A percentile compares a stretch with the other conserved stretches of the same genome.
Conservation (phyloP, 1,284 basidiomycete genomes). For the Abortiporus biennis region DNA sequence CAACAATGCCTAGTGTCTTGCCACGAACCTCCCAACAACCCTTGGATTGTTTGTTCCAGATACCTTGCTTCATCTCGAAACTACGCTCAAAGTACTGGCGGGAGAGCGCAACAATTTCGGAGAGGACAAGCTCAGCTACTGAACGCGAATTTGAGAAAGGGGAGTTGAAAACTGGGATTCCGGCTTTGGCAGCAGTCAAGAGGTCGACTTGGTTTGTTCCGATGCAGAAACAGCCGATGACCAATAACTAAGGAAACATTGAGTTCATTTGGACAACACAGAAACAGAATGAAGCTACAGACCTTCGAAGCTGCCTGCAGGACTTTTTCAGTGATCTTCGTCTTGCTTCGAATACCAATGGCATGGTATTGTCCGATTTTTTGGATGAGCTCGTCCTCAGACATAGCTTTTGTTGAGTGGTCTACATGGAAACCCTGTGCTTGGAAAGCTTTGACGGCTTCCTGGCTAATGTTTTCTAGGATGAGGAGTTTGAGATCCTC, state of each 20-base stretch:
- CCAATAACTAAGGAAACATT: conserved; percentile 65
- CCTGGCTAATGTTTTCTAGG: conserved; percentile 93
- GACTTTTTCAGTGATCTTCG: conserved; percentile 89
- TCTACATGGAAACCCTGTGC: conserved; percentile 92
- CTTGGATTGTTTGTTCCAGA: conserved; percentile 99
- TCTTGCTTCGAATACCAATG: conserved; percentile 96
- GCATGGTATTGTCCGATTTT: conserved; percentile 90
- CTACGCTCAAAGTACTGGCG: conserved; percentile 91
- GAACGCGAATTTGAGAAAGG: conserved; percentile 99
- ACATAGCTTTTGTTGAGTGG: conserved; percentile 82
- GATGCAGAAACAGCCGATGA: conserved; percentile 99
- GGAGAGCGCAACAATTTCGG: conserved; percentile 91
- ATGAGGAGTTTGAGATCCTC: conserved; percentile 75
- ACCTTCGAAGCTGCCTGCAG: conserved; percentile 84
- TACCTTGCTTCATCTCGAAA: conserved; percentile 82
- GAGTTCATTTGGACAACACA: not conserved
- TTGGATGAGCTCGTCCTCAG: conserved; percentile 87
- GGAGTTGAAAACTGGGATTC: conserved; percentile 99
- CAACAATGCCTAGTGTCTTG: conserved; percentile 97
- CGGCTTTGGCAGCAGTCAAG: conserved; percentile 74
- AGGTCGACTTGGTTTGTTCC: conserved; percentile 99
- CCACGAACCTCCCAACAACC: conserved; percentile 98
- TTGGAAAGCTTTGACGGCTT: conserved; percentile 81
- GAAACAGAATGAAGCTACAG: conserved; percentile 1
- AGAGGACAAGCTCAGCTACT: conserved; percentile 96